Percentiles rank a stretch among this genome's conserved stretches.
phyloP scores from a whole-genome alignment of 2,329 filamentous ascomycete genomes.

The Ophiostoma australiae region DNA sequence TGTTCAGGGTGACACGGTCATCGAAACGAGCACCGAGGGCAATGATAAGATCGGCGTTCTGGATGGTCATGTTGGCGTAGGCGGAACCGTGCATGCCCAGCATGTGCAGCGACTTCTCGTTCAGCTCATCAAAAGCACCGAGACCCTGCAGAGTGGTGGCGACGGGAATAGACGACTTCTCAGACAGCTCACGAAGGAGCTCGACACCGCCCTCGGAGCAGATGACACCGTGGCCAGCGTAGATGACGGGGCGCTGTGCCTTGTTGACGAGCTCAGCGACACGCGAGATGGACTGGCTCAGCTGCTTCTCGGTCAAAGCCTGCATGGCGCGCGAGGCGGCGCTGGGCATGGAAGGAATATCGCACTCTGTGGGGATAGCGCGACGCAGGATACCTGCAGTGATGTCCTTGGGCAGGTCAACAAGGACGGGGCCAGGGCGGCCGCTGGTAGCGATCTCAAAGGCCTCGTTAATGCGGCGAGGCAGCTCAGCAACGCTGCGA shows the following conservation, averaged over 20 bases:
- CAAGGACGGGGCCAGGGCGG: slow-evolving; percentile 86
- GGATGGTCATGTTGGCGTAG: slow-evolving; percentile 97
- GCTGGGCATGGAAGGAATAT: slow-evolving; percentile 74
- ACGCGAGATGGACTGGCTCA: slow-evolving; percentile 66
- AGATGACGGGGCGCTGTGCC: slow-evolving; percentile 91
- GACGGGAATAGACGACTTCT: slow-evolving; percentile 87
- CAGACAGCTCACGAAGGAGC: slow-evolving; percentile 77
- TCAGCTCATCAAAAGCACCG: slow-evolving; percentile 85
- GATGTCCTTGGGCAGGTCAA: slow-evolving; percentile 94
- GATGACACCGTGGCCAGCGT: slow-evolving; percentile 86
- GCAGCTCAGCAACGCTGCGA: slow-evolving; percentile 88
- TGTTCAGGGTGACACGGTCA: slow-evolving; percentile 80
- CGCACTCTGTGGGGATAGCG: slow-evolving; percentile 72
- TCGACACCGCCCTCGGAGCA: slow-evolving; percentile 71
- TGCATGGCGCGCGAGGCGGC: slow-evolving; percentile 78
- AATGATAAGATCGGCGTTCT: slow-evolving; percentile 93
- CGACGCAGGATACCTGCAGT: slow-evolving; percentile 77
- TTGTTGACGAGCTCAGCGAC: slow-evolving; percentile 79
- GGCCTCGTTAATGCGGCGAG: slow-evolving; percentile 90
- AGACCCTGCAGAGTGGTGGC: slow-evolving; percentile 94
- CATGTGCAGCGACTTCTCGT: slow-evolving; percentile 95
- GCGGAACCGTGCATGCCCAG: slow-evolving; percentile 96
- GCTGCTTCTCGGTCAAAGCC: slow-evolving; percentile 65
- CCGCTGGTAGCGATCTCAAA: slow-evolving; percentile 97
- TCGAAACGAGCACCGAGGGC: slow-evolving; percentile 92